Evolutionary conservation across 2,329 filamentous ascomycete genomes (phyloP).

Genomic region (Cadophora luteo-olivacea): DNA sequence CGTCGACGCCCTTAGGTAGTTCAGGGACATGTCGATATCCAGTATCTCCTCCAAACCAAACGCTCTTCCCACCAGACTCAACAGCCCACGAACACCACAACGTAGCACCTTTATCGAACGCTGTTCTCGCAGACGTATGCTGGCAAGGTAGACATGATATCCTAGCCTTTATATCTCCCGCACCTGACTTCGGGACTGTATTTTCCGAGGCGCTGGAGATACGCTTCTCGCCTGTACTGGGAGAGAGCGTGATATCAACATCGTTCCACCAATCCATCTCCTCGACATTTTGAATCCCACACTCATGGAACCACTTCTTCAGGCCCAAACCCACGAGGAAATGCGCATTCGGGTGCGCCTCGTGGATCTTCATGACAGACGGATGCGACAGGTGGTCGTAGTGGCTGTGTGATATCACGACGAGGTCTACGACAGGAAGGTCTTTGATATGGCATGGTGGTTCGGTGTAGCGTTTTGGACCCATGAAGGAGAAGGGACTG

Average conservation of each 20-base stretch:
- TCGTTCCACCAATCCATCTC: conserved; percentile 97
- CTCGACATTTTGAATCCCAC: conserved; percentile 77
- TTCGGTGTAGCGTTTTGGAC: conserved; percentile 80
- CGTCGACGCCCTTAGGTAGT: conserved; percentile 66
- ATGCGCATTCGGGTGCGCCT: conserved; percentile 76
- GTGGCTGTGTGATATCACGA: conserved; percentile 64
- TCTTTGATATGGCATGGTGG: conserved; percentile 79
- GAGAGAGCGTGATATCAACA: conserved; percentile 70
- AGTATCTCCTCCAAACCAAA: conserved; percentile 91
- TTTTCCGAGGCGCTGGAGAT: conserved; percentile 38
- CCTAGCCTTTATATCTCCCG: conserved; percentile 66
- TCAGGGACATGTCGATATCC: conserved; percentile 83
- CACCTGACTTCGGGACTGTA: conserved; percentile 38
- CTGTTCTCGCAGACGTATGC: conserved; percentile 74
- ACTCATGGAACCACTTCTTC: conserved; percentile 78
- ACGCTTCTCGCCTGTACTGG: conserved; percentile 43
- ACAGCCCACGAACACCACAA: conserved; percentile 92
- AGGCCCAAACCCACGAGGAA: conserved; percentile 89
- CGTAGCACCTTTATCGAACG: conserved; percentile 72
- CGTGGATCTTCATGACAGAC: conserved; percentile 73
- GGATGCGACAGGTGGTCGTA: conserved; percentile 89
- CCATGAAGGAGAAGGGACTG: conserved; percentile 73
- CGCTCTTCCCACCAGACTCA: conserved; percentile 73
- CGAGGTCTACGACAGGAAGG: conserved; percentile 77
- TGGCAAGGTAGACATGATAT: conserved; percentile 85